Base-by-base conservation (phyloP, 352 stramenopile species). In the Achlya hypogyna region DNA sequence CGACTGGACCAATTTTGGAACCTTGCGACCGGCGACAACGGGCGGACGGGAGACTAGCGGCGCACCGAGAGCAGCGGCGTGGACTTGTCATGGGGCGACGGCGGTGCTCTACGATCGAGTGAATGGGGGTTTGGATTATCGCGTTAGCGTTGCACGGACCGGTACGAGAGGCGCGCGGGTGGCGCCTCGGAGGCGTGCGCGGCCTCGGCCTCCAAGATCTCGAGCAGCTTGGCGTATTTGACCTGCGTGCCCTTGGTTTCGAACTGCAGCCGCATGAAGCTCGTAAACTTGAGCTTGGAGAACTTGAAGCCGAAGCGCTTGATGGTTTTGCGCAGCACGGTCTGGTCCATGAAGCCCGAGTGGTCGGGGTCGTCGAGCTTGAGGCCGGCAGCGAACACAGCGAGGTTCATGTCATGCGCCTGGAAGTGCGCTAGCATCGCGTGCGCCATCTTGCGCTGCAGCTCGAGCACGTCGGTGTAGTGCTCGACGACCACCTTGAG, bases 401-500 rank as follows among this genome's bases (percentile, higher is more conserved):
- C 40, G 8, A 67, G 20, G 2, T 23, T 35, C 31, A 67, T 10
- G 12, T 56, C 60, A n/a, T 58, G 42, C 18, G 45, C 60, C 42
- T 59, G 32, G 28, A 49, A 51, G 43, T 59, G 31, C 27, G 18
- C 51, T 20, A 29, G 38, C 18, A 67, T 22, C 10, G 45, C 60
- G 10, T 58, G 38, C 9, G 60, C 60, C 60, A 67, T 67, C 35
- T 67, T 58, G 40, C 18, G 25, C 28, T 67, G 60, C 45, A 67
- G 28, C 9, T 67, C 40, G 16, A 67, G 34, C 60, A 67, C 60
- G 22, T 67, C 60, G 8, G 60, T 34, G 23, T 43, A 67, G 47
- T 67, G 60, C 34, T 67, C 60, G 51, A 67, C 32, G 38, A 67
- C 60, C 6, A 32, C 34, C 23, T 67, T 67, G 29, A 67, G 60